Evolutionary conservation across 2,329 filamentous ascomycete species (phyloP).

Genomic region (Aspergillus glaucus): DNA sequence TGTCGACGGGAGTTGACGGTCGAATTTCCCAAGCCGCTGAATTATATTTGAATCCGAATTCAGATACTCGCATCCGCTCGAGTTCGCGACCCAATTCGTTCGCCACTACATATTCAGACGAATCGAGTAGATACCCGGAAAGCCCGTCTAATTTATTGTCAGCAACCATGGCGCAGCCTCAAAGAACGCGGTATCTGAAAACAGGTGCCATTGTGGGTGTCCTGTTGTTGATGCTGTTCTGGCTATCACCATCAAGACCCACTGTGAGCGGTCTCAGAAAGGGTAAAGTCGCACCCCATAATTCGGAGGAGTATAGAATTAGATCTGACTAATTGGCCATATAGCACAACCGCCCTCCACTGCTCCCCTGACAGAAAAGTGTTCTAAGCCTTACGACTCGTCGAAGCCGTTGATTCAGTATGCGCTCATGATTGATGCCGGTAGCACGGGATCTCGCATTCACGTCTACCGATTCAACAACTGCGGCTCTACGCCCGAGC

Average conservation of each 20-base stretch:
- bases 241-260: slow-evolving; percentile 42
- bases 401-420: slow-evolving; percentile 95
- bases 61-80: slow-evolving; percentile 46
- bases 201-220: slow-evolving; percentile 55
- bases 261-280: slow-evolving; percentile 16
- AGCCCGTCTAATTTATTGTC: slow-evolving; percentile 31
- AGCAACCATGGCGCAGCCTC: slow-evolving; percentile 56
- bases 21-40: slow-evolving; percentile 46
- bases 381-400: slow-evolving; percentile 74
- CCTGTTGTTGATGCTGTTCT: slow-evolving; percentile 52
- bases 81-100: slow-evolving; percentile 44
- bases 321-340: slow-evolving; percentile 1
- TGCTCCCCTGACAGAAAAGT: slow-evolving; percentile 61
- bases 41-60: slow-evolving; percentile 47
- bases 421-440: slow-evolving; percentile 97
- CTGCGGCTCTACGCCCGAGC: slow-evolving; percentile 88
- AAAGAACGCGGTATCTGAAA: slow-evolving; percentile 56
- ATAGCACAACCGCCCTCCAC: slow-evolving; percentile 19
- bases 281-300: slow-evolving; percentile 14
- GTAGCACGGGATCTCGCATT: slow-evolving; percentile 94
- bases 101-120: slow-evolving; percentile 41
- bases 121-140: slow-evolving; percentile 38
- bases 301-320: not conserved
- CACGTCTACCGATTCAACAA: slow-evolving; percentile 99
- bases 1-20: slow-evolving; percentile 51